Evolutionary conservation across 202 grass and related monocot genomes (phyloP), one percentile per base, ranked within the genome.

Genomic region (Digitaria exilis): DNA sequence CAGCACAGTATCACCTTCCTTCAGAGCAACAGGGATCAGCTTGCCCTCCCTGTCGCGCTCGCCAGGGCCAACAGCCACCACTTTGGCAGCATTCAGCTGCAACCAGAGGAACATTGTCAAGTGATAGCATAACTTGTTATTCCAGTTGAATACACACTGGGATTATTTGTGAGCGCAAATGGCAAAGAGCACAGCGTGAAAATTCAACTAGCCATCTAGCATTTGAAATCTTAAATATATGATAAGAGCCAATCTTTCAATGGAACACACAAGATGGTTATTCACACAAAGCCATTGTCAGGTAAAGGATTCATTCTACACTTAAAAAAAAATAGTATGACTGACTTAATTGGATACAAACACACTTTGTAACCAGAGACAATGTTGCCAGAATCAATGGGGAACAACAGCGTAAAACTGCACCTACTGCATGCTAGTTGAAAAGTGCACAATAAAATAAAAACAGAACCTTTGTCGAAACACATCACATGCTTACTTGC

Each of bases 71-170:
- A 94, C 89, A 70, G 91, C 85, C 32, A 97, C 71, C 10, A 97
- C 91, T 73, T 87, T 97, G 24, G 83, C 94, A 41, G 94, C 90
- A 81, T 97, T 97, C 32, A 97, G 82, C 94, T 97, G 72, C 61
- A 93, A 51, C 39, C 52, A 76, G 2, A 44, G 48, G 5, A 80
- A 82, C 63, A 82, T 43, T 37, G 12, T 66, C 31, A 73, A 65
- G 1, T 21, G 12, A 16, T 0, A 59, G 25, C 19, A 76, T 5
- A 57, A 29, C 9, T 32, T 4, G 2, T 39, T 65, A 42, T 13
- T 39, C 25, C 16, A 21, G 12, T 55, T 39, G 5, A 39, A 64
- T 18, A 32, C 21, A 28, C 1, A 21, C 8, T 2, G 18, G 5
- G 3, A 68, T 44, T 6, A 52, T 50, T 83, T 1, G 4, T 22